phyloP scores from a whole-genome alignment of 257 asterid species.

The Solanum virginianum region DNA sequence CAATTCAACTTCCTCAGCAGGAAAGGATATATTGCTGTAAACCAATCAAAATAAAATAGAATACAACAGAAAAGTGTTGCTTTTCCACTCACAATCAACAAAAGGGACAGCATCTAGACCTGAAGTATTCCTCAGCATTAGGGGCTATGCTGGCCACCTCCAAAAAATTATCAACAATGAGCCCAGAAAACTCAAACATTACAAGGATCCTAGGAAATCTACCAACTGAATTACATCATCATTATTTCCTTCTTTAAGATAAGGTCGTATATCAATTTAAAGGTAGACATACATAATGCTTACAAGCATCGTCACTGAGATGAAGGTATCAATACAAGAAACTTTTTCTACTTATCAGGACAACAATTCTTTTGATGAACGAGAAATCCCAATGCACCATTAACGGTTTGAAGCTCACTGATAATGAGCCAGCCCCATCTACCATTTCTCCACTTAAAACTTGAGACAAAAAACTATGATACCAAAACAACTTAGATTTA shows the following conservation, averaged over 20 bases:
- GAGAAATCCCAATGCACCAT: background rate
- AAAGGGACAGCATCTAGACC: background rate
- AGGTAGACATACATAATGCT: background rate
- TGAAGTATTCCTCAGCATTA: background rate
- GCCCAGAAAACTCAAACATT: no score
- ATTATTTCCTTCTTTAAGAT: no score
- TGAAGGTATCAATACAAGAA: background rate
- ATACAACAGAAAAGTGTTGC: background rate
- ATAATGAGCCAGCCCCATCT: background rate
- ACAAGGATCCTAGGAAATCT: no score
- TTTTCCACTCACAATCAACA: background rate
- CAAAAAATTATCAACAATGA: no score
- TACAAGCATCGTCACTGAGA: background rate
- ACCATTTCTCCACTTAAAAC: background rate
- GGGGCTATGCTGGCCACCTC: no score
- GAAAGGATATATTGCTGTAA: background rate
- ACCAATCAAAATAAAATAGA: background rate
- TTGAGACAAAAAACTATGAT: background rate
- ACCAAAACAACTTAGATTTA: background rate
- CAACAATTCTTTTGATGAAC: background rate
- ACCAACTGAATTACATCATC: no score
- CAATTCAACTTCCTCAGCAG: background rate
- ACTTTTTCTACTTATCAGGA: background rate
- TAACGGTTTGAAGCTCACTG: background rate
- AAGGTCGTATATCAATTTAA: background rate